Conservation (phyloP, 306 rosid species). For the Ormosia emarginata region DNA sequence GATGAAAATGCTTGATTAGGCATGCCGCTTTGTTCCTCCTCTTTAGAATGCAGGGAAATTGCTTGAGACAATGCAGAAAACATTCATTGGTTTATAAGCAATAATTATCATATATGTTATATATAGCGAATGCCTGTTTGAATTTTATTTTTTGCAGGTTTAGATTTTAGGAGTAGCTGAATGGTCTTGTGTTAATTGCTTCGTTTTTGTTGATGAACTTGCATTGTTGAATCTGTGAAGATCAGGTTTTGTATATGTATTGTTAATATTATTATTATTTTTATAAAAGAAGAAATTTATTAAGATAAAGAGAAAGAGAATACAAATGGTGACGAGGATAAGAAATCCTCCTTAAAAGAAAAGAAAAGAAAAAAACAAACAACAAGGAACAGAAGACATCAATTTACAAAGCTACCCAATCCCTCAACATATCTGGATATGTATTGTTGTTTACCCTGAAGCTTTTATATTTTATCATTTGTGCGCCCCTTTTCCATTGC, state of each 20-base stretch:
- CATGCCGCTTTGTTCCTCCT: neutral
- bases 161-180: conserved; percentile 27
- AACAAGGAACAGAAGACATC: no score
- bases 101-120: neutral
- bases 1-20: neutral
- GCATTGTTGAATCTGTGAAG: conserved; percentile 31
- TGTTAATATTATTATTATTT: no score
- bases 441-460: neutral
- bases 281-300: no score
- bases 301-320: no score
- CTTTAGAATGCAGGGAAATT: neutral
- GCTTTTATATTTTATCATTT: neutral
- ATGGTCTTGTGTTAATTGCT: neutral
- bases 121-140: neutral
- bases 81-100: neutral
- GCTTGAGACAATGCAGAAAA: neutral
- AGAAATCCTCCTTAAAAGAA: no score
- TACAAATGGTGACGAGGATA: no score
- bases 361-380: no score
- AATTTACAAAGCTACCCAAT: no score
- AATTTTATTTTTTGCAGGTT: conserved; percentile 17
- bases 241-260: conserved; percentile 27
- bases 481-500: neutral
- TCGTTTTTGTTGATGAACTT: conserved; percentile 23
- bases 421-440: neutral